Conservation (phyloP, 2,329 filamentous ascomycete genomes). For the Diaporthe velutina region DNA sequence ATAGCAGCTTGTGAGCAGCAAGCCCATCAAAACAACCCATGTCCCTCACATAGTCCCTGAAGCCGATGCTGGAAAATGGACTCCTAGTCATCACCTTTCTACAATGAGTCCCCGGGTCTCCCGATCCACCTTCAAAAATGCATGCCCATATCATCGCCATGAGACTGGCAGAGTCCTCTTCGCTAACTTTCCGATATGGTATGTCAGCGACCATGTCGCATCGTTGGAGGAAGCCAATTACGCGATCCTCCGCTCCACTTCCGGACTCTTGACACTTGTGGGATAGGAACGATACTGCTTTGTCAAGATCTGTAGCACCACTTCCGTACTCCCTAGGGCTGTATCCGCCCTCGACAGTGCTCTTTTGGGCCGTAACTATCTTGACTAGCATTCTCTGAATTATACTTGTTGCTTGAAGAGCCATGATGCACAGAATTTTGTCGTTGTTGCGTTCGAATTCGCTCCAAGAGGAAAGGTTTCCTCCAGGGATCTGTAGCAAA, state of each 20-base stretch:
- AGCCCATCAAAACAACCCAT: background rate
- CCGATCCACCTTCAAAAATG: background rate
- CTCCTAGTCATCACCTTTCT: background rate
- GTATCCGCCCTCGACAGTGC: background rate
- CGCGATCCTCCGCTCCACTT: background rate
- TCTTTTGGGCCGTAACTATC: too few species aligned
- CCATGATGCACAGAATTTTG: background rate
- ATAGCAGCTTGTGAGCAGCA: background rate
- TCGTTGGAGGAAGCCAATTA: background rate
- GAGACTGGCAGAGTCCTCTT: background rate
- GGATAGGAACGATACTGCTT: background rate
- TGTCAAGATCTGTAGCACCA: background rate
- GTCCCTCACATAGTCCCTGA: background rate
- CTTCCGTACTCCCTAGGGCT: background rate
- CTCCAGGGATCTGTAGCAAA: background rate
- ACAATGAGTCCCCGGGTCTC: background rate
- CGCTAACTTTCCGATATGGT: background rate
- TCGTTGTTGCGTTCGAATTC: background rate
- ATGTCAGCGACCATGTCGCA: background rate
- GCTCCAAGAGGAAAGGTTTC: too few species aligned
- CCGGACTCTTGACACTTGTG: background rate
- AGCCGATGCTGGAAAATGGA: background rate
- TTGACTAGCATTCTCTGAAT: background rate
- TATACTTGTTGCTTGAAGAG: background rate
- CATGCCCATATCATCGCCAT: background rate